phyloP scores from a whole-genome alignment of 305 asterid genomes.

The Coffea humblotiana region DNA sequence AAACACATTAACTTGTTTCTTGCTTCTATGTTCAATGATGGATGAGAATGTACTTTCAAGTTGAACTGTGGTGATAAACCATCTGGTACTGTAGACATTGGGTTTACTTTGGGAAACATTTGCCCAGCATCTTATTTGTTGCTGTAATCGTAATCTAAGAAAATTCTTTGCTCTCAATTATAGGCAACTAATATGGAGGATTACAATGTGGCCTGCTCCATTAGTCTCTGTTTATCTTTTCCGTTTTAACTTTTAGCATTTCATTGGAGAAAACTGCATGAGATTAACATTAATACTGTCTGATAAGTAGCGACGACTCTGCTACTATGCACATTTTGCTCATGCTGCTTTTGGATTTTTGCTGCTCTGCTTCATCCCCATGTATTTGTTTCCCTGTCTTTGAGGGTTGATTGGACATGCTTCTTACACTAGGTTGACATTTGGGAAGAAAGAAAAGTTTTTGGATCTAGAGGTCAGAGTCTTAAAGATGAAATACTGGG shows the following conservation, averaged over 20 bases:
- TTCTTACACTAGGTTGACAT: constrained; percentile 63
- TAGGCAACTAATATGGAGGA: neutral
- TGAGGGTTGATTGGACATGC: constrained; percentile 10
- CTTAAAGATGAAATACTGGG: constrained; percentile 76
- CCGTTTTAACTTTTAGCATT: neutral
- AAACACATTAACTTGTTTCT: neutral
- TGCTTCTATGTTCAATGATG: neutral
- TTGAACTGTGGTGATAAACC: neutral
- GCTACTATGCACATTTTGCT: neutral
- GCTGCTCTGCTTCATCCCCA: neutral
- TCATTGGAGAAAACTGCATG: neutral
- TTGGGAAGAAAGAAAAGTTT: constrained; percentile 93
- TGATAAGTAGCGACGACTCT: neutral
- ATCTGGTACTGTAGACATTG: neutral
- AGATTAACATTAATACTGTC: neutral
- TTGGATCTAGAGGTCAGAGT: constrained; percentile 91
- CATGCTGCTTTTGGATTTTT: neutral
- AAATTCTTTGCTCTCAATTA: neutral
- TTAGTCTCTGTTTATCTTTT: neutral
- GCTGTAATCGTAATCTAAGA: neutral
- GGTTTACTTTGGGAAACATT: neutral
- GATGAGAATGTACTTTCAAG: neutral
- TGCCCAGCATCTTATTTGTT: neutral
- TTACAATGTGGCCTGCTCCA: neutral
- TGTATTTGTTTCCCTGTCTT: constrained; percentile 4